Evolutionary conservation across 2,329 filamentous ascomycete species (phyloP).

Genomic region (Talaromyces verruculosus): DNA sequence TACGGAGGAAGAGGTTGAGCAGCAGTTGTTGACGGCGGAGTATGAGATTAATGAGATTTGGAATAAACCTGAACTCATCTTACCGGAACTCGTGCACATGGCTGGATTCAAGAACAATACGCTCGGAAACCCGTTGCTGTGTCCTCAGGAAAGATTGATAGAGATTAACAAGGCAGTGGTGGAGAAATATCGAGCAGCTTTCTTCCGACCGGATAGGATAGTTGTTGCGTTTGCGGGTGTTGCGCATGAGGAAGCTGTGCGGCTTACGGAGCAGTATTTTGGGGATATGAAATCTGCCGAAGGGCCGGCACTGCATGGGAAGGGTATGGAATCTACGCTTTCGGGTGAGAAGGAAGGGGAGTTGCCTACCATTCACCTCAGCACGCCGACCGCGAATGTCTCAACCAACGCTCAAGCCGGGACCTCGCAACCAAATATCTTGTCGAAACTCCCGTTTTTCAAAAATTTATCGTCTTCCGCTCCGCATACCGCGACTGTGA

Average conservation of each 20-base stretch:
- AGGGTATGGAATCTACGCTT: conserved; percentile 58
- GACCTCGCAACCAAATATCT: conserved; percentile 60
- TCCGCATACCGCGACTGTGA: conserved; percentile 57
- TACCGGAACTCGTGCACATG: conserved; percentile 93
- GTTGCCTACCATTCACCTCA: conserved; percentile 39
- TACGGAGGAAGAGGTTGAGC: conserved; percentile 79
- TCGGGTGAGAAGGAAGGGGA: conserved; percentile 35
- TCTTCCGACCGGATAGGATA: conserved; percentile 86
- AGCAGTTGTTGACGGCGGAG: conserved; percentile 85
- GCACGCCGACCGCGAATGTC: conserved; percentile 43
- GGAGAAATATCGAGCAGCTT: conserved; percentile 73
- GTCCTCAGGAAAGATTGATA: conserved; percentile 76
- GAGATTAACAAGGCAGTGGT: conserved; percentile 74
- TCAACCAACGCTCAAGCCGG: conserved; percentile 36
- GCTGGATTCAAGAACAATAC: conserved; percentile 96
- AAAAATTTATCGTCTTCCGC: conserved; percentile 82
- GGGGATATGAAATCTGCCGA: conserved; percentile 74
- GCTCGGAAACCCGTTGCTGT: conserved; percentile 87
- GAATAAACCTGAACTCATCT: conserved; percentile 92
- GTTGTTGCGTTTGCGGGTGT: conserved; percentile 95
- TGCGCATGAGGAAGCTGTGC: conserved; percentile 74
- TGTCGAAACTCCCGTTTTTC: conserved; percentile 84
- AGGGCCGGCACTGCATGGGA: conserved; percentile 53
- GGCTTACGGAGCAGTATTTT: conserved; percentile 79
- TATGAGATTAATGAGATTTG: conserved; percentile 98